Percentiles rank a stretch among this genome's conserved stretches.
phyloP scores from a whole-genome alignment of 345 rosid species.

The Raphanus raphanistrum region DNA sequence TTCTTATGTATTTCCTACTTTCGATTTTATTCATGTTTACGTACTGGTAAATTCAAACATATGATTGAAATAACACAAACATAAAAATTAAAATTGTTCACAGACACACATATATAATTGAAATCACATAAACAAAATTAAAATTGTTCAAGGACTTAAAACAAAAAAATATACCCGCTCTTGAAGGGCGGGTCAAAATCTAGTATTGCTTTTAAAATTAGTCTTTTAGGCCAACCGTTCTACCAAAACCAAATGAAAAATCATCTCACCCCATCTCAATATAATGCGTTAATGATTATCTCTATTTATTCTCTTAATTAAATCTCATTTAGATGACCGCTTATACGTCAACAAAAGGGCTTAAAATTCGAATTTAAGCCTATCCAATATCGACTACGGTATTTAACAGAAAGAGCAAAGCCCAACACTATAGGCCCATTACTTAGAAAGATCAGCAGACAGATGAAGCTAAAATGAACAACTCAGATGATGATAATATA shows the following conservation, averaged over 20 bases:
- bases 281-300: neutral
- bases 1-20: no score
- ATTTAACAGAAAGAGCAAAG: neutral
- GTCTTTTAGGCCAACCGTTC: constrained; percentile 19
- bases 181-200: no score
- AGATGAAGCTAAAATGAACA: neutral
- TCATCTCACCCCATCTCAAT: neutral
- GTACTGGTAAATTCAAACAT: no score
- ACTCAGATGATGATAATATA: neutral
- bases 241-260: constrained; percentile 7
- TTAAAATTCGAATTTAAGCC: neutral
- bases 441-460: neutral
- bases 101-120: no score
- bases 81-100: no score
- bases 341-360: neutral
- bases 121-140: no score
- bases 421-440: constrained; percentile 15
- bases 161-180: no score
- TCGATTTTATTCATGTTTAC: no score
- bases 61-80: no score
- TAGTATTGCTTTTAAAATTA: neutral
- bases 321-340: neutral
- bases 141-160: no score
- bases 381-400: neutral
- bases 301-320: neutral